These are phyloP conservation scores for Pythium brassicae DNA, from an alignment of 352 stramenopile species.

Conservation along the genomic window DNA sequence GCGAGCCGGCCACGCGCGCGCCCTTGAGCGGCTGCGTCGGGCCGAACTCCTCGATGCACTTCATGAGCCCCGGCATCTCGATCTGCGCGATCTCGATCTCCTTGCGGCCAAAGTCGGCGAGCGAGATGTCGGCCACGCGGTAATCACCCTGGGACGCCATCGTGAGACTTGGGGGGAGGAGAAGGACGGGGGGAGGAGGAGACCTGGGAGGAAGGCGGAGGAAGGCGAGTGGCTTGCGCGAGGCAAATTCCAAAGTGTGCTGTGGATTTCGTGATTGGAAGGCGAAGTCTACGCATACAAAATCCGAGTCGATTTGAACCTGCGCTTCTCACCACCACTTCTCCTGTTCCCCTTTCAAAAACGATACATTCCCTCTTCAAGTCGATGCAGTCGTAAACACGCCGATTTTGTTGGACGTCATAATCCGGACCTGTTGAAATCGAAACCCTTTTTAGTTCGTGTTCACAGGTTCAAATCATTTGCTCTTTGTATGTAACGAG, in stretches of 20 bases:
- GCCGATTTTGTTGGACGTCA: too few species aligned
- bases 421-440: too few species aligned
- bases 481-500: too few species aligned
- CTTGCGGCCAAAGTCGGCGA: constrained; percentile 98
- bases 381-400: too few species aligned
- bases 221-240: constrained; percentile 14
- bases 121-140: constrained; percentile 95
- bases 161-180: constrained; percentile 6
- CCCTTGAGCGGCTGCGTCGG: constrained; percentile 83
- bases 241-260: constrained; percentile 18
- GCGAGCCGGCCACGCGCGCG: constrained; percentile 92
- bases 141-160: constrained; percentile 75
- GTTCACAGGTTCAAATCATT: too few species aligned
- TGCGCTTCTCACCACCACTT: too few species aligned
- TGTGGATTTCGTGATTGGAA: too few species aligned
- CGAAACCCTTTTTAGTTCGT: too few species aligned
- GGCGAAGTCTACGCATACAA: too few species aligned
- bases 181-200: neutral
- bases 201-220: neutral
- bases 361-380: too few species aligned
- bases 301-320: neutral
- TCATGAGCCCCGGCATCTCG: constrained; percentile 99
- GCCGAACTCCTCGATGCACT: constrained; percentile 92
- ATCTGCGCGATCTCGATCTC: constrained; percentile 98
- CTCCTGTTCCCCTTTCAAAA: too few species aligned